Evolutionary conservation across 1,139 yeast species (phyloP).

Genomic region (Scheffersomyces illinoinensis): DNA sequence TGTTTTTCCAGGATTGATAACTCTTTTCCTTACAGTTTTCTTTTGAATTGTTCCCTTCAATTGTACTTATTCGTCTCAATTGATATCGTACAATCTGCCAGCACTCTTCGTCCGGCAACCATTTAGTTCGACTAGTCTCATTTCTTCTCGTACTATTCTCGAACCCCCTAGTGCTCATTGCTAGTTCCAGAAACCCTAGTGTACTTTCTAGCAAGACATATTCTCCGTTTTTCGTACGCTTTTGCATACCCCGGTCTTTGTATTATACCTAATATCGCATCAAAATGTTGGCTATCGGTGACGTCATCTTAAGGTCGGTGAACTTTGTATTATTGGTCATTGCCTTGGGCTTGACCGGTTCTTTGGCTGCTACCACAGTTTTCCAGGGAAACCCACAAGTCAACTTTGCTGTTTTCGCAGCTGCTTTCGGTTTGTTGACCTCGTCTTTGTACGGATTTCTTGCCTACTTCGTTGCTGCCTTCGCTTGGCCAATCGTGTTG

Average conservation of each 20-base stretch:
- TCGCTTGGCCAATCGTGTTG: slow-evolving; percentile 86
- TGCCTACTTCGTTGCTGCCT: slow-evolving; percentile 74
- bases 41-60: slow-evolving; percentile 3
- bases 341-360: slow-evolving; percentile 82
- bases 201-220: not conserved
- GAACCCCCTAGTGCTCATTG: not conserved
- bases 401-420: slow-evolving; percentile 82
- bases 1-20: slow-evolving; percentile 4
- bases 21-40: slow-evolving; percentile 1
- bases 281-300: slow-evolving; percentile 66
- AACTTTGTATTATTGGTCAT: slow-evolving; percentile 77
- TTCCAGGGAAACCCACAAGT: slow-evolving; percentile 71
- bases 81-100: not conserved
- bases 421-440: slow-evolving; percentile 81
- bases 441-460: slow-evolving; percentile 77
- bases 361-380: slow-evolving; percentile 70
- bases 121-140: not conserved
- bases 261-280: not conserved
- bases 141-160: not conserved
- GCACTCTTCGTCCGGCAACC: not conserved
- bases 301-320: slow-evolving; percentile 68
- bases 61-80: not conserved
- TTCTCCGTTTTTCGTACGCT: not conserved
- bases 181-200: not conserved
- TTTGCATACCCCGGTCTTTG: not conserved